Conservation (phyloP, 108 stramenopile genomes). For the Hondaea fermentalgiana region DNA sequence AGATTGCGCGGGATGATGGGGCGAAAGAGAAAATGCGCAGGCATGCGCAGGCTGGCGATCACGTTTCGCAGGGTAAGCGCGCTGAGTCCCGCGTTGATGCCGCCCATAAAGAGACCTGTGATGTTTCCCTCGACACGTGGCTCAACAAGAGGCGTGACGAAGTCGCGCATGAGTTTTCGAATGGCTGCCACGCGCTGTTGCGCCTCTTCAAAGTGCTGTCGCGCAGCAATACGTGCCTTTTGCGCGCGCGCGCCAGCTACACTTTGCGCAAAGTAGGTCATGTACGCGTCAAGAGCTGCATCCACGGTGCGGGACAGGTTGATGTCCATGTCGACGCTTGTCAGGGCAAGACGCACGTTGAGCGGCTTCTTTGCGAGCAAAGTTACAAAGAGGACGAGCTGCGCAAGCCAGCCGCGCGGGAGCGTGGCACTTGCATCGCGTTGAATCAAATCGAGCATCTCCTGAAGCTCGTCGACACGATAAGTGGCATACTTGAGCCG, state of each 20-base stretch:
- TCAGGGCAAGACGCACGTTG: not conserved
- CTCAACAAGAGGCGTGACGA: not conserved
- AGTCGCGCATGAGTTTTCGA: not conserved
- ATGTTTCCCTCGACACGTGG: not conserved
- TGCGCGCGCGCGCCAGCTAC: not conserved
- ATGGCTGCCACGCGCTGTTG: not conserved
- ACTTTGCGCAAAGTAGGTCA: not conserved
- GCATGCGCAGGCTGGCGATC: not conserved
- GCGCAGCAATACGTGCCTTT: not conserved
- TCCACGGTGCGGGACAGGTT: not conserved
- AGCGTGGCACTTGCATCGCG: not conserved
- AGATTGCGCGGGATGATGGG: not conserved
- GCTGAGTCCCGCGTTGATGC: not conserved
- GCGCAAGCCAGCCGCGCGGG: not conserved
- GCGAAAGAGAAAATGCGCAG: not conserved
- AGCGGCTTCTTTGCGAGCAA: not conserved
- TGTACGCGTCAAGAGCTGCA: not conserved
- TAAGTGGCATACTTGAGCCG: not conserved
- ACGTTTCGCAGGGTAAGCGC: not conserved
- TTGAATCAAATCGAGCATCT: not conserved
- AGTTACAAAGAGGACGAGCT: not conserved
- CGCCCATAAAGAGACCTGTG: not conserved
- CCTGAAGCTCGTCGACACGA: not conserved
- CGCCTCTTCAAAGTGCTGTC: not conserved
- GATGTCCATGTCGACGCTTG: not conserved